phyloP scores from a whole-genome alignment of 768 basidiomycete species.

The Kwoniella pini region DNA sequence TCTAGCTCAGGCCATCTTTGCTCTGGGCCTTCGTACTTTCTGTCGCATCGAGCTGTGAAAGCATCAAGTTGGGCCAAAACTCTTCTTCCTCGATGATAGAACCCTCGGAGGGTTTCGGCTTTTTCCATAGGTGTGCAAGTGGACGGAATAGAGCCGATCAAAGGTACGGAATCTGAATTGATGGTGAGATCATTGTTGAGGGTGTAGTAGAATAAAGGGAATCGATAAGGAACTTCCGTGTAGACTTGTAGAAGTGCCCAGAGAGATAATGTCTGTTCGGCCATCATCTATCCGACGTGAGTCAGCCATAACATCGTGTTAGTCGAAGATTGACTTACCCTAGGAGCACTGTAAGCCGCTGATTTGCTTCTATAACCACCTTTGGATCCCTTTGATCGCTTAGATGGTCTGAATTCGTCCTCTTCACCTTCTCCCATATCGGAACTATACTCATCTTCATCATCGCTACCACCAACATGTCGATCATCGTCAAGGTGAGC shows the following conservation, averaged over 20 bases:
- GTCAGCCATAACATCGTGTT: constrained; percentile 3
- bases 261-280: constrained; percentile 39
- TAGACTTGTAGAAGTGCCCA: constrained; percentile 46
- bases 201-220: constrained; percentile 54
- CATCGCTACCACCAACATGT: constrained; percentile 27
- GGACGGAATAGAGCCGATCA: constrained; percentile 53
- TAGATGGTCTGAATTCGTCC: constrained; percentile 47
- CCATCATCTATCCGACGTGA: constrained; percentile 2
- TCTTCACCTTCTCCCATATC: constrained; percentile 38
- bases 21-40: constrained; percentile 52
- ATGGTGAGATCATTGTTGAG: constrained; percentile 53
- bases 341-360: background rate
- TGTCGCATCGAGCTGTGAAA: constrained; percentile 50
- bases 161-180: constrained; percentile 52
- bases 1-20: constrained; percentile 49
- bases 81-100: constrained; percentile 50
- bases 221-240: constrained; percentile 43
- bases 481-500: constrained; percentile 44
- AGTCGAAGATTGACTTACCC: constrained; percentile 16
- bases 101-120: constrained; percentile 41
- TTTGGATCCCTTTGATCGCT: constrained; percentile 31
- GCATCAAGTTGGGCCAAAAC: constrained; percentile 52
- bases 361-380: constrained; percentile 6
- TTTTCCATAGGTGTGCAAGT: constrained; percentile 48
- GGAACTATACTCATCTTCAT: constrained; percentile 29